Evolutionary conservation across 2,329 filamentous ascomycete species (phyloP), one percentile per base, ranked within the genome.

Genomic region (Seiridium unicorne): DNA sequence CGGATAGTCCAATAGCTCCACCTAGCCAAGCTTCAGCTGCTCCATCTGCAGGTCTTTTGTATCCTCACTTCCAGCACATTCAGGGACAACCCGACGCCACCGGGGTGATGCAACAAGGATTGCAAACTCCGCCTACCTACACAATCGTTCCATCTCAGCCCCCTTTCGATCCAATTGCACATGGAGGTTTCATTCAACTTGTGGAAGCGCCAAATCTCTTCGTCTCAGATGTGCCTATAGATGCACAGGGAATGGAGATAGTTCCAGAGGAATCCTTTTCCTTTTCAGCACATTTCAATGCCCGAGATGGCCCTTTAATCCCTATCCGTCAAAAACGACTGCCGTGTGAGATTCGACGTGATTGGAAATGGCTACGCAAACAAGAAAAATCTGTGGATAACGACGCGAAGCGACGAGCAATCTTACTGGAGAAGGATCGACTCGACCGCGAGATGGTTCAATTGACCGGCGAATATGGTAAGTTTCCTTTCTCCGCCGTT

Each of bases 331-430:
- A 36, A 32, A 35, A n/a, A 7, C 68, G 38, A 11, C 18, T 63
- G 8, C 61, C 61, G 3, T 47, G 55, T 40, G 61, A 63, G 40
- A 60, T 63, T 44, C 46, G 46, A 4, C 59, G 61, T 34, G 61
- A 63, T 40, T 57, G n/a, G 11, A 44, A 57, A n/a, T 53, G 40
- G 34, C 56, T 51, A 44, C 44, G 44, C 4, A 51, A 51, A 13
- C 54, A 51, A n/a, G 13, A 57, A 11, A 31, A 57, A 8, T 56
- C 51, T 7, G 44, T 55, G n/a, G 32, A 46, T 8, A 49, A 60
- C 13, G 55, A 49, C 9, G 47, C 44, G 8, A 35, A 56, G 8
- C 44, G 51, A n/a, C 51, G n/a, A 31, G 40, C 51, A 18, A 51
- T 58, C 3, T 35, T 46, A 13, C 35, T 32, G 38, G 44, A 51